Conservation (phyloP, 495 filamentous ascomycete species). For the Lophiotrema nucula region DNA sequence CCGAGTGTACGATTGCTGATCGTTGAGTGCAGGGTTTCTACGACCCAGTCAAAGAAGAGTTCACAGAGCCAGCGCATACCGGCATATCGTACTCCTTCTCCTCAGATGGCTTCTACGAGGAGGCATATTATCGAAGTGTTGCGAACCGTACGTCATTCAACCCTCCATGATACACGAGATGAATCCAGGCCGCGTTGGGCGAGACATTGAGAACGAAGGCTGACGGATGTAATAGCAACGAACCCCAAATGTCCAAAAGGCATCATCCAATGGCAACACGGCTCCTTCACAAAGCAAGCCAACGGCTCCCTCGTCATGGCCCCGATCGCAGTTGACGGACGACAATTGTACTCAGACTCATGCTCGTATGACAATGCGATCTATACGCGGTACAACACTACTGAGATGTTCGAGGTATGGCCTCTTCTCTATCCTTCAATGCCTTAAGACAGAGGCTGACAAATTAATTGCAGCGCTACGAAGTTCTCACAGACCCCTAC, state of each 20-base stretch:
- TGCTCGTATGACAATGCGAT: conserved; percentile 53
- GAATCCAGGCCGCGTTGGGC: background rate
- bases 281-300: conserved; percentile 54
- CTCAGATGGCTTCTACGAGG: conserved; percentile 67
- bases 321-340: conserved; percentile 68
- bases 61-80: conserved; percentile 67
- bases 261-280: conserved; percentile 79
- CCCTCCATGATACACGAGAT: background rate
- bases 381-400: conserved; percentile 70
- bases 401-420: conserved; percentile 63
- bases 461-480: conserved; percentile 55
- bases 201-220: too few relatives aligned
- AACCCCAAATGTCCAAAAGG: conserved; percentile 65
- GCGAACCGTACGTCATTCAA: conserved; percentile 66
- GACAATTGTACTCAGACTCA: conserved; percentile 68
- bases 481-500: conserved; percentile 61
- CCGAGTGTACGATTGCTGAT: too few relatives aligned
- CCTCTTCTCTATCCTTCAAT: background rate
- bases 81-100: conserved; percentile 85
- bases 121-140: conserved; percentile 70
- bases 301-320: conserved; percentile 61
- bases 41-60: conserved; percentile 64
- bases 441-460: conserved; percentile 29
- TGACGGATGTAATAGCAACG: conserved; percentile 47
- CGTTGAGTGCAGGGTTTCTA: conserved; percentile 72